Base-by-base conservation (phyloP, 2,329 filamentous ascomycete species). In the Trichoderma sp. region DNA sequence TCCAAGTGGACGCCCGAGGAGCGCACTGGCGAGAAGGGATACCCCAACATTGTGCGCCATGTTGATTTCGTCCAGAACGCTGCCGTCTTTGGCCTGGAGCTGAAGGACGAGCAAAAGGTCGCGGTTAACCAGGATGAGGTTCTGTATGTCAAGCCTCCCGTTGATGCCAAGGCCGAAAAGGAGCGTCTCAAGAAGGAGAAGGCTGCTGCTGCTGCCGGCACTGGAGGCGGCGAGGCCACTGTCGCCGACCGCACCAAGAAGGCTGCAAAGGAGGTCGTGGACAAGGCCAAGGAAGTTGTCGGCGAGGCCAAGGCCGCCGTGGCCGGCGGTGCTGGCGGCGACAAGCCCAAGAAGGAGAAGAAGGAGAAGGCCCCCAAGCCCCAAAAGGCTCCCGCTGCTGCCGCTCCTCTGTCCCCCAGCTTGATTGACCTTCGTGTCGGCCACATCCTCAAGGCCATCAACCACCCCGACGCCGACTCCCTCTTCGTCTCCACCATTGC, bases 101-200 rank as follows among this genome's bases (percentile, higher is more conserved):
- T 97, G 73, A 84, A 86, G 71, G 88, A 91, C 16, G 85, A 82
- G 65, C 89, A 96, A 77, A 97, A 96, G 85, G 83, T 97, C 76
- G 83, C 83, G 73, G 87, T 98, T 74, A 90, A 97, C 79, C 83
- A 88, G 62, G 89, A 94, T 75, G 91, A 94, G 75, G 88, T 98
- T 70, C 86, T 93, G 72, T 94, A 94, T 79, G 91, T 94, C 75
- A 95, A 96, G 83, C 95, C 95, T 74, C 92, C 92, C 24, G 89
- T 95, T 71, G 94, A 97, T 74, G 89, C 92, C 75, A 97, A 96
- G 86, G 94, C 94, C 68, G 95, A 97, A 86, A 97, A 97, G 85
- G 94, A 97, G 86, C 89, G 91, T 59, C 88, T 95, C 82, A 97
- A 97, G 91, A 97, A 96, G 85, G 94, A 97, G 83, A 97, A 97